These are phyloP conservation scores for Penicillium vulpinum DNA, from an alignment of 2,329 filamentous ascomycete species.

Conservation along the genomic window DNA sequence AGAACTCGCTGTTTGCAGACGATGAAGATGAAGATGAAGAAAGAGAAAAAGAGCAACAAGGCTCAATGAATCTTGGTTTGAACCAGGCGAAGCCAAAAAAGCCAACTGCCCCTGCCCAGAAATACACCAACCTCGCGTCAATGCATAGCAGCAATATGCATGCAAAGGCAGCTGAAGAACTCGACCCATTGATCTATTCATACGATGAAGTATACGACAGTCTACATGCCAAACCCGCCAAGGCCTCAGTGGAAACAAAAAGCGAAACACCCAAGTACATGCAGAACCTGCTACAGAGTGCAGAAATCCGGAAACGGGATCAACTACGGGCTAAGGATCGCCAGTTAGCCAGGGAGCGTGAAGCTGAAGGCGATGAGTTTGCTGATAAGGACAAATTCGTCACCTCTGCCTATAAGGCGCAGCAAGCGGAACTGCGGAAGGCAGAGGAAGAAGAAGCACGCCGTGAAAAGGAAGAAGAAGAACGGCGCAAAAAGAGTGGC, in stretches of 20 bases:
- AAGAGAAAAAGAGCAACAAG: slow-evolving; percentile 17
- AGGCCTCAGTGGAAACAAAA: slow-evolving; percentile 20
- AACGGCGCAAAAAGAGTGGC: slow-evolving; percentile 47
- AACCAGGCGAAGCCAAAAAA: slow-evolving; percentile 25
- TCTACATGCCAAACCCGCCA: slow-evolving; percentile 43
- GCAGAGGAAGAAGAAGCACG: slow-evolving; percentile 60
- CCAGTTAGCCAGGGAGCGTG: slow-evolving; percentile 60
- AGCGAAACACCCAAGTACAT: slow-evolving; percentile 59
- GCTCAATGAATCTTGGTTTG: slow-evolving; percentile 24
- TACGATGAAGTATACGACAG: slow-evolving; percentile 53
- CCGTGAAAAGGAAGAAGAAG: slow-evolving; percentile 56
- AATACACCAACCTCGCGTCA: slow-evolving; percentile 49
- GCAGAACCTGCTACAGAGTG: slow-evolving; percentile 58
- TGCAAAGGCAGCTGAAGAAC: slow-evolving; percentile 43
- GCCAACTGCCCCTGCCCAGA: slow-evolving; percentile 19
- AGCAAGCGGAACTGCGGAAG: slow-evolving; percentile 60
- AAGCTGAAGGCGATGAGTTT: slow-evolving; percentile 66
- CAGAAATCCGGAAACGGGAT: slow-evolving; percentile 63
- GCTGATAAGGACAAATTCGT: slow-evolving; percentile 68
- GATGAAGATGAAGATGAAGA: slow-evolving; percentile 36
- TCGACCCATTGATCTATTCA: slow-evolving; percentile 52
- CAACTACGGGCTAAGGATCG: slow-evolving; percentile 63
- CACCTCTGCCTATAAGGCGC: slow-evolving; percentile 63
- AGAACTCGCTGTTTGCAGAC: slow-evolving; percentile 40
- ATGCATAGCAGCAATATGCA: slow-evolving; percentile 49